phyloP scores from a whole-genome alignment of 2,329 filamentous ascomycete species.

The Fusarium praegraminearum region DNA sequence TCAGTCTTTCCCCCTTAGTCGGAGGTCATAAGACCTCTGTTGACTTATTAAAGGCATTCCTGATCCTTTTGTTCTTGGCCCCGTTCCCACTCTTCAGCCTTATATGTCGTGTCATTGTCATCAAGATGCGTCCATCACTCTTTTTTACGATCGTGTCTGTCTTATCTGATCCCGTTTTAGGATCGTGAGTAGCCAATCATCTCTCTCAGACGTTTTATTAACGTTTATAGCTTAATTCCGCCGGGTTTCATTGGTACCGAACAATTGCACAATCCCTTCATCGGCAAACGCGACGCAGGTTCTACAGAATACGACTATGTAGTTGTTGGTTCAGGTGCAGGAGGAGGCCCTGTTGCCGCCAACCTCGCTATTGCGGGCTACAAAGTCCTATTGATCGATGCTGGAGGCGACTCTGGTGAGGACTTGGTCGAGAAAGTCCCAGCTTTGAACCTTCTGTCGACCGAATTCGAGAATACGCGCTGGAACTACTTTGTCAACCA shows the following conservation, averaged over 20 bases:
- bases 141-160: not conserved
- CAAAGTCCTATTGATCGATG: conserved; percentile 69
- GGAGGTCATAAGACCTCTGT: not conserved
- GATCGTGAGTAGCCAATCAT: not conserved
- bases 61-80: not conserved
- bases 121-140: not conserved
- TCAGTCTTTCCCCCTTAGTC: not conserved
- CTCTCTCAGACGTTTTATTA: fast-evolving
- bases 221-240: not conserved
- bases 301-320: conserved; percentile 65
- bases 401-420: conserved; percentile 65
- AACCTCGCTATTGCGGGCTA: conserved; percentile 68
- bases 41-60: not conserved
- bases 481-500: conserved; percentile 75
- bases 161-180: not conserved
- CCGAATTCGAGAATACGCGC: conserved; percentile 46
- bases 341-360: conserved; percentile 66
- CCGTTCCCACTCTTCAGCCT: not conserved
- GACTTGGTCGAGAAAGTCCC: conserved; percentile 47
- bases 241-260: not conserved
- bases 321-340: conserved; percentile 69
- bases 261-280: conserved; percentile 23
- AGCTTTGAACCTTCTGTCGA: conserved; percentile 44
- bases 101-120: not conserved
- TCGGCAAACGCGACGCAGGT: conserved; percentile 13